Base-by-base conservation (phyloP, 1,284 basidiomycete species). In the Ganoderma leucocontextum region DNA sequence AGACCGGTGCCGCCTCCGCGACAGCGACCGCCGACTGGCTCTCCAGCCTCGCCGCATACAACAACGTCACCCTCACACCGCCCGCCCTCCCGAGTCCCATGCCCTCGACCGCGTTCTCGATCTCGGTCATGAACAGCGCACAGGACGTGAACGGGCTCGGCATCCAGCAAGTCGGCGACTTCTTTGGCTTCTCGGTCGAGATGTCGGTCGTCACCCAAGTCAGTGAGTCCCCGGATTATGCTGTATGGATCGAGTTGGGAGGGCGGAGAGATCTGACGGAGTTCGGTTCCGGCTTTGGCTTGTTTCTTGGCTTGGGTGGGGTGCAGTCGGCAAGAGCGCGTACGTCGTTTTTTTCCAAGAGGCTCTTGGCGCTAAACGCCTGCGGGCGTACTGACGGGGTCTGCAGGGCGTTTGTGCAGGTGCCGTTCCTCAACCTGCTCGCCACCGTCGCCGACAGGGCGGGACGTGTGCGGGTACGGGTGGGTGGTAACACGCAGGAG, bases 401-500 rank as follows among this genome's bases (percentile, higher is more conserved):
- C 87, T 13, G 10, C 61, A 88, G 87, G 9, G 81, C 86, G 1
- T 75, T 82, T 59, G 72, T 91, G 22, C 83, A 87, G 63, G 85
- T 90, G 0, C 87, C 89, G 0, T 92, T 95, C 78, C 84, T 95
- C 9, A 95, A 95, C 78, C 84, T 94, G 63, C 85, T 95, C 83
- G 82, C 88, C 10, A 90, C 89, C 72, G 80, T 94, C 44, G 80
- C 83, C 68, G 83, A 87, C 59, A 86, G 91, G 7, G 83, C 82
- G 10, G 92, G 92, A 0, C 75, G 82, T 2, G 82, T 91, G 2
- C 78, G 82, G 58, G 79, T 94, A 22, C 89, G 92, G 58, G 84
- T 94, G 3, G 93, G 92, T 35, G 93, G 92, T 64, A 94, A 94
- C 78, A 90, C 90, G 2, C 91, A 93, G 74, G 91, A 93, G 67